Conservation (phyloP, 179 eudicot species). For the Gypsophila paniculata region DNA sequence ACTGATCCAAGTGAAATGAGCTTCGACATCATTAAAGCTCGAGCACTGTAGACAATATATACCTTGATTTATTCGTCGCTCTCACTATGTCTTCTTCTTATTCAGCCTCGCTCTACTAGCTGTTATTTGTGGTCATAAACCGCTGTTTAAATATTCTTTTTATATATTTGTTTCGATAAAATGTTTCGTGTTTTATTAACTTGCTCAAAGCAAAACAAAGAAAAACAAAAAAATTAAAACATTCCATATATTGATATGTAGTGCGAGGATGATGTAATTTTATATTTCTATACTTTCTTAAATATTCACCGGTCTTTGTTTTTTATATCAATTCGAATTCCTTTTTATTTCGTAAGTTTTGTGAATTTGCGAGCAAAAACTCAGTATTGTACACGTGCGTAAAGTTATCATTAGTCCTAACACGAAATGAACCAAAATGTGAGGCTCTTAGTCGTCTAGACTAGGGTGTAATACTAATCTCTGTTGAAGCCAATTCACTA, state of each 20-base stretch:
- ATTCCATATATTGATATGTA: too few relatives aligned
- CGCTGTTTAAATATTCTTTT: neutral
- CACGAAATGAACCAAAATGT: too few relatives aligned
- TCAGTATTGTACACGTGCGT: too few relatives aligned
- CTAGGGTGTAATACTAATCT: too few relatives aligned
- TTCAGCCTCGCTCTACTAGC: conserved; percentile 12
- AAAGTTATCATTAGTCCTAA: too few relatives aligned
- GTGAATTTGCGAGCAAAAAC: too few relatives aligned
- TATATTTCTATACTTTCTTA: conserved; percentile 19
- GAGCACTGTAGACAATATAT: conserved; percentile 40
- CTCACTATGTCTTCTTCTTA: conserved; percentile 10
- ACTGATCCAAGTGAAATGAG: conserved; percentile 90
- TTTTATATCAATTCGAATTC: neutral
- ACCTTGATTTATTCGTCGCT: neutral
- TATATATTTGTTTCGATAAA: conserved; percentile 12
- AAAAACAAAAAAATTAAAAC: too few relatives aligned
- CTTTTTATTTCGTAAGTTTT: too few relatives aligned
- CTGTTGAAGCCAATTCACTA: too few relatives aligned
- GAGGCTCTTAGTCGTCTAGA: too few relatives aligned
- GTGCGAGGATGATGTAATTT: conserved; percentile 33
- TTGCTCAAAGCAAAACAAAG: conserved; percentile 8
- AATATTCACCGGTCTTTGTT: conserved; percentile 18
- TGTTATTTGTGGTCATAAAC: conserved; percentile 22
- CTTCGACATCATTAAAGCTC: conserved; percentile 57
- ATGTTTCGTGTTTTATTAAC: conserved; percentile 18